Percentiles rank a stretch among this genome's conserved stretches.
Conservation (phyloP, 176 grass and related monocot genomes). For the Zizania latifolia region DNA sequence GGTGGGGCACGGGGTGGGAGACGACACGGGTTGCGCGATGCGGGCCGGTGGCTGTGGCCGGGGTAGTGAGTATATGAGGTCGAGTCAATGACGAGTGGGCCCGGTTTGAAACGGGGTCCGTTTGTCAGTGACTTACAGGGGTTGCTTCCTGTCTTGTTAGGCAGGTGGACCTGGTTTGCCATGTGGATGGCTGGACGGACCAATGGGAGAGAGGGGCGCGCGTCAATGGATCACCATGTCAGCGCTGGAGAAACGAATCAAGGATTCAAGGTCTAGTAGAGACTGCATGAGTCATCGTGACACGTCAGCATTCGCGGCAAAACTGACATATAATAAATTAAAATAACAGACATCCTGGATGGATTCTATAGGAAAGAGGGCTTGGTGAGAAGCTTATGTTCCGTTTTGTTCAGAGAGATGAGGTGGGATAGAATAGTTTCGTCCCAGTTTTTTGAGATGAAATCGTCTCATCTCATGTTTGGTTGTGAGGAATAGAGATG, state of each 20-base stretch:
- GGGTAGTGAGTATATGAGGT: neutral
- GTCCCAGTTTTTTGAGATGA: too few species aligned
- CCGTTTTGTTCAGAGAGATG: too few species aligned
- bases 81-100: constrained; percentile 23
- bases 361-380: too few species aligned
- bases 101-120: rapidly evolving
- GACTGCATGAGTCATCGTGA: too few species aligned
- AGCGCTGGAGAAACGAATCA: neutral
- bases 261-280: too few species aligned
- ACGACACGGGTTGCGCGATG: neutral
- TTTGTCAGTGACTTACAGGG: neutral
- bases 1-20: neutral
- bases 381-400: too few species aligned
- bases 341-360: too few species aligned
- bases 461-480: too few species aligned
- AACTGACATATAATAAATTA: too few species aligned
- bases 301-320: too few species aligned
- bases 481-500: too few species aligned
- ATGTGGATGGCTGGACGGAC: neutral
- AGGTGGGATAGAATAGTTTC: too few species aligned
- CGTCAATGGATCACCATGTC: constrained; percentile 33
- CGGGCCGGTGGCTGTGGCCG: neutral
- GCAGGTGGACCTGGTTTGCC: neutral
- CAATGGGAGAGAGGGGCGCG: constrained; percentile 24
- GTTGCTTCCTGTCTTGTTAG: neutral